phyloP scores from a whole-genome alignment of 2,329 filamentous ascomycete species.

The Orbilia brochopaga region DNA sequence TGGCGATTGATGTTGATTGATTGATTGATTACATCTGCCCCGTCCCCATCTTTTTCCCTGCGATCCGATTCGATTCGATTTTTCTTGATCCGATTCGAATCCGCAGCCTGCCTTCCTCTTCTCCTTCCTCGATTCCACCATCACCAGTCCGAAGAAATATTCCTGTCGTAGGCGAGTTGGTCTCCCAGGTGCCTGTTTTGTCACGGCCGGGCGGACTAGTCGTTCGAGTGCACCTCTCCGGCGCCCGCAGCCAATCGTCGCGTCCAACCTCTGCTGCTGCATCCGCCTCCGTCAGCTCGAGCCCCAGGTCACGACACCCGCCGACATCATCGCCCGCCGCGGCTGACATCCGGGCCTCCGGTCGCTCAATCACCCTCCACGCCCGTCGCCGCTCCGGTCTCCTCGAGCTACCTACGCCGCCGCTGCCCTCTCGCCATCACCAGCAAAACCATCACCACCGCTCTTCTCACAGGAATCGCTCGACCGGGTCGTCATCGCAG shows the following conservation, averaged over 20 bases:
- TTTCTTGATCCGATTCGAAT: neutral
- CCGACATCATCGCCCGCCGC: constrained; percentile 8
- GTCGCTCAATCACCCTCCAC: constrained; percentile 23
- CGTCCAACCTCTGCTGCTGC: constrained; percentile 3
- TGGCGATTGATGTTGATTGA: constrained; percentile 21
- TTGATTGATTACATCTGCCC: constrained; percentile 13
- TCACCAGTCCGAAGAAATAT: neutral
- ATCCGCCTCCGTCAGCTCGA: constrained; percentile 20
- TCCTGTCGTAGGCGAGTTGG: neutral
- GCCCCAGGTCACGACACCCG: constrained; percentile 11
- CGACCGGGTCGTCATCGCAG: constrained; percentile 13
- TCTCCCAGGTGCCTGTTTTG: constrained; percentile 17
- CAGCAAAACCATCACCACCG: constrained; percentile 14
- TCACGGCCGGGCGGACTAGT: constrained; percentile 41
- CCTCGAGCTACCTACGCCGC: neutral
- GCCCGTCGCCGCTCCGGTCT: constrained; percentile 9
- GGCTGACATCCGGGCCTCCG: constrained; percentile 21
- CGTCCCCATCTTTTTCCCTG: constrained; percentile 13
- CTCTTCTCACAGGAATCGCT: constrained; percentile 13
- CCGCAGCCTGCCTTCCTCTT: neutral
- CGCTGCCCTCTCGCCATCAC: constrained; percentile 17
- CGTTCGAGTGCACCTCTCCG: constrained; percentile 34
- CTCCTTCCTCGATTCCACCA: neutral
- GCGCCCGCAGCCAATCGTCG: constrained; percentile 26
- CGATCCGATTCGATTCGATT: neutral